Evolutionary conservation across 108 stramenopile species (phyloP), one percentile per base, ranked within the genome.

Genomic region (Skeletonema grethae): DNA sequence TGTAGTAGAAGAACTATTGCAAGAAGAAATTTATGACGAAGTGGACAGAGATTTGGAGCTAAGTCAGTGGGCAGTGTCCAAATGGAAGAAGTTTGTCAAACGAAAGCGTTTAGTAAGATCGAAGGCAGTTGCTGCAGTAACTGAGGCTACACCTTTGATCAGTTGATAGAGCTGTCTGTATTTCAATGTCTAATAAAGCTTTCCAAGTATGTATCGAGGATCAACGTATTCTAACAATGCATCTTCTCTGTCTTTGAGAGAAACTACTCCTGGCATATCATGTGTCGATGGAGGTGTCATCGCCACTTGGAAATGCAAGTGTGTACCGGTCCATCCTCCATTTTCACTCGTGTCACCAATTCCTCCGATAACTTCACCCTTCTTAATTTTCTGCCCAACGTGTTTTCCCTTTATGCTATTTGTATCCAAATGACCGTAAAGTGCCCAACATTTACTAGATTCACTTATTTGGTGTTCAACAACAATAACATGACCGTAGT

Each of bases 21-120:
- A 95, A 77, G 93, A 95, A 67, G 75, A 89, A 69, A 92, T 95
- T 64, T 85, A 78, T 46, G 93, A 95, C 56, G 93, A 95, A 62
- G 63, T 36, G 28, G 93, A 95, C 74, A 16, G 65, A 39, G 68
- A 70, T 36, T 24, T 62, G 39, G 81, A 84, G 70, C 65, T 76
- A 60, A 57, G 65, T 31, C 65, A 60, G 12, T 80, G 84, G 83
- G 87, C 75, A 2, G 53, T 61, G 0, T 41, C 28, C 10, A 84
- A 80, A 53, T 91, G 90, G 90, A 88, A 76, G 56, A 7, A 15
- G 11, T 86, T 70, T 36, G 82, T 81, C 31, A 38, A 64, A 20
- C 76, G 61, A 46, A 79, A 75, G 69, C 43, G 43, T n/a, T 45
- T 11, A n/a, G 7, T 13, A n/a, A 13, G 43, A n/a, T n/a, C 43